phyloP scores from a whole-genome alignment of 2,329 filamentous ascomycete species.

The Calonectria ilicicola region DNA sequence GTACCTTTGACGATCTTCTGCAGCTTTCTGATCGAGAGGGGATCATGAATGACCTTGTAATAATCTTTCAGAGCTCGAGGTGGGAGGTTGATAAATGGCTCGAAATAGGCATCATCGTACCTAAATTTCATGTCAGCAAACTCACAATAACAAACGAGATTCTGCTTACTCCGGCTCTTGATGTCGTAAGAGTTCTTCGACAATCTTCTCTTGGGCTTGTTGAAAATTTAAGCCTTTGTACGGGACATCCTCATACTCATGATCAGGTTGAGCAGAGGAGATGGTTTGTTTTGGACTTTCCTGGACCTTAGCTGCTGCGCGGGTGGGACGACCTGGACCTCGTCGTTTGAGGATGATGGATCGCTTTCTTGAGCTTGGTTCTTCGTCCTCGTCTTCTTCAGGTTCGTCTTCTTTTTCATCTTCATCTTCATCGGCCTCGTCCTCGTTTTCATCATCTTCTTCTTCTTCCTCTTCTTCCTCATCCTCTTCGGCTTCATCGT shows the following conservation, averaged over 20 bases:
- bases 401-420: constrained; percentile 46
- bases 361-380: constrained; percentile 48
- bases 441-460: constrained; percentile 47
- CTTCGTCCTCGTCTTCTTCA: constrained; percentile 43
- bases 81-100: constrained; percentile 83
- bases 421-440: constrained; percentile 45
- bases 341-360: constrained; percentile 55
- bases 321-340: constrained; percentile 50
- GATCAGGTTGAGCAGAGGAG: constrained; percentile 59
- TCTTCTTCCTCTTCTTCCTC: constrained; percentile 47
- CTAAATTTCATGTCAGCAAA: constrained; percentile 57
- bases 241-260: constrained; percentile 66
- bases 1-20: constrained; percentile 82
- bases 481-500: constrained; percentile 44
- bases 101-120: constrained; percentile 76
- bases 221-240: constrained; percentile 84
- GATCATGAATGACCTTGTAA: constrained; percentile 85
- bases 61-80: constrained; percentile 84
- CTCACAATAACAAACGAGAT: background rate
- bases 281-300: constrained; percentile 50
- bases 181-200: constrained; percentile 79
- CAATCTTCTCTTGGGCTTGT: constrained; percentile 86
- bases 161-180: constrained; percentile 72
- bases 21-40: constrained; percentile 81
- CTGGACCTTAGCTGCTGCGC: constrained; percentile 46